phyloP scores from a whole-genome alignment of 2,329 filamentous ascomycete genomes.

The Elsinoe batatas region DNA sequence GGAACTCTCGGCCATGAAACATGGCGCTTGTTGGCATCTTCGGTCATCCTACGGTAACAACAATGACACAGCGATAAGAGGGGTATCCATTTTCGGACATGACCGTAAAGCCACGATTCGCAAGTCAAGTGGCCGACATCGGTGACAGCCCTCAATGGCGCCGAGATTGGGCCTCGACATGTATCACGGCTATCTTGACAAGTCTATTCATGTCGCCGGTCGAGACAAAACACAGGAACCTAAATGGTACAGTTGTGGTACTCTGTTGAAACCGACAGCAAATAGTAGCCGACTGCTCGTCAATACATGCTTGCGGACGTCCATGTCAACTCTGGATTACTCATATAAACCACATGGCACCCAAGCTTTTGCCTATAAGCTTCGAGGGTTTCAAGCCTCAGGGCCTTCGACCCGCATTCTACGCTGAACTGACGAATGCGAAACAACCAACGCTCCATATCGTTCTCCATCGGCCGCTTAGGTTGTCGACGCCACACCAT shows the following conservation, averaged over 20 bases:
- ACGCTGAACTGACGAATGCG: not conserved
- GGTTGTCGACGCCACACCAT: not conserved
- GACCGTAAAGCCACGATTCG: not conserved
- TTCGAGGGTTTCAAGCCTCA: constrained; percentile 3
- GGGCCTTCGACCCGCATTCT: constrained; percentile 1
- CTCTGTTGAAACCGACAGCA: not conserved
- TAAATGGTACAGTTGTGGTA: not conserved
- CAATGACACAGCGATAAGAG: not conserved
- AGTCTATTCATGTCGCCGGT: too few species aligned
- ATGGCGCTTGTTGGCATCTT: not conserved
- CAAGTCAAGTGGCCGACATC: not conserved
- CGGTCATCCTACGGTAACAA: not conserved
- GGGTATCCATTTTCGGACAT: not conserved
- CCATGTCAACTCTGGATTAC: not conserved
- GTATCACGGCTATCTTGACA: too few species aligned
- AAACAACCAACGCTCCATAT: not conserved
- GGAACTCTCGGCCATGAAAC: not conserved
- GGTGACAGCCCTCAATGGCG: not conserved
- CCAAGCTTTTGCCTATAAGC: not conserved
- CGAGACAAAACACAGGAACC: too few species aligned
- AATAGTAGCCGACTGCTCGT: not conserved
- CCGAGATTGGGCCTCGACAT: too few species aligned
- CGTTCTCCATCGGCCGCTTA: not conserved
- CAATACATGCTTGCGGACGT: not conserved
- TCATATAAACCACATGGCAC: constrained; percentile 1